A percentile compares a stretch with the other conserved stretches of the same genome.
These are phyloP conservation scores for Hypholoma sublateritium DNA, from an alignment of 768 basidiomycete genomes.

Conservation along the genomic window DNA sequence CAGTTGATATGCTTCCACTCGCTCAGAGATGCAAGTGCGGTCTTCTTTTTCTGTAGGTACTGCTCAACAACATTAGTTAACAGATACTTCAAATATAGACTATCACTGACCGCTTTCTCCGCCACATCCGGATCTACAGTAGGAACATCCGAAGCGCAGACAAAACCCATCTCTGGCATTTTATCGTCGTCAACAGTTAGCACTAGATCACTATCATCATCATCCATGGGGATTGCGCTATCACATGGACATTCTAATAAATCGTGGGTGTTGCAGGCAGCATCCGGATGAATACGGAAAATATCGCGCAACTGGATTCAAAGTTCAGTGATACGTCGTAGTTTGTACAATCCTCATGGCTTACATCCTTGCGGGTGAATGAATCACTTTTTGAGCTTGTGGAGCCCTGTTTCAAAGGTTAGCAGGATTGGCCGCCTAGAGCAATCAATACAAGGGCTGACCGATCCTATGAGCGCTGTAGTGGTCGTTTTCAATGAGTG, in stretches of 20 bases:
- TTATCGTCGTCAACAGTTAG: constrained; percentile 17
- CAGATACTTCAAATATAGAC: not conserved
- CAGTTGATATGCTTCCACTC: constrained; percentile 89
- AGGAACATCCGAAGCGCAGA: constrained; percentile 64
- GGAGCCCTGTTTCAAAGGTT: constrained; percentile 26
- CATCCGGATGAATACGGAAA: constrained; percentile 81
- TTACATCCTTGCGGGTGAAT: constrained; percentile 83
- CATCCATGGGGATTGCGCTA: constrained; percentile 1
- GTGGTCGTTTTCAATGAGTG: not conserved
- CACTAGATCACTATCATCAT: not conserved
- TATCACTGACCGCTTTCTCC: constrained; percentile 50
- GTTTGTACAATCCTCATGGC: constrained; percentile 17
- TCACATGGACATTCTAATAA: constrained; percentile 80
- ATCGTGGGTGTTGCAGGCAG: constrained; percentile 90
- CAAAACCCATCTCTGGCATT: constrained; percentile 47
- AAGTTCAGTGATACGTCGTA: not conserved
- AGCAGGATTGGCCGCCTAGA: not conserved
- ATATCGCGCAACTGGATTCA: constrained; percentile 80
- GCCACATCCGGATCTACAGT: constrained; percentile 40
- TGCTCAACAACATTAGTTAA: constrained; percentile 24
- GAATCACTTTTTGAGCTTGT: constrained; percentile 72
- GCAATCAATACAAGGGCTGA: constrained; percentile 24
- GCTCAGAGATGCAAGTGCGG: constrained; percentile 66
- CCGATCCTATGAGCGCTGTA: constrained; percentile 72
- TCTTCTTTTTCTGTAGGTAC: constrained; percentile 70